These are phyloP conservation scores for Boletus insuetus DNA, from an alignment of 768 basidiomycete species.

Conservation along the genomic window DNA sequence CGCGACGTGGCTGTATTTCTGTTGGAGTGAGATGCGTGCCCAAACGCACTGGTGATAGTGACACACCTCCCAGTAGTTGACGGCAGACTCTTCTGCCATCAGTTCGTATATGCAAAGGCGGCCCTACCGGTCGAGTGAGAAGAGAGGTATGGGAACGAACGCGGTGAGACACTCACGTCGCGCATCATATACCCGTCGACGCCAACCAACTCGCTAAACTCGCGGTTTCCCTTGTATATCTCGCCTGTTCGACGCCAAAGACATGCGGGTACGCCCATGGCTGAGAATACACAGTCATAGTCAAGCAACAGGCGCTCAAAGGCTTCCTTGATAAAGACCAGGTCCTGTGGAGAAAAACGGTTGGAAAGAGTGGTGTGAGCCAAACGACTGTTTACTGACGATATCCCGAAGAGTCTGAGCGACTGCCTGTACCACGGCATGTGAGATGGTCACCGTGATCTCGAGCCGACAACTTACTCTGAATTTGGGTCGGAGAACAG, in stretches of 20 bases:
- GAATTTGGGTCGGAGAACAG: conserved; percentile 84
- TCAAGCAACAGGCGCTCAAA: conserved; percentile 94
- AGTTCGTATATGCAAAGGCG: conserved; percentile 95
- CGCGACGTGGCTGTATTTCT: conserved; percentile 95
- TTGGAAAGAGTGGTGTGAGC: neutral
- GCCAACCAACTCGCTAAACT: conserved; percentile 89
- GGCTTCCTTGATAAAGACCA: conserved; percentile 96
- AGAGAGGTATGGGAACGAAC: neutral
- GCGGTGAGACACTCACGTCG: conserved; percentile 51
- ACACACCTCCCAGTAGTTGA: conserved; percentile 94
- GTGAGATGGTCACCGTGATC: neutral
- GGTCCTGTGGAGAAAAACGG: conserved; percentile 50
- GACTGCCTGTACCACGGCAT: conserved; percentile 48
- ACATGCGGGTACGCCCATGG: conserved; percentile 96
- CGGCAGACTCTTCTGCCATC: conserved; percentile 96
- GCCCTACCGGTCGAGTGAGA: conserved; percentile 45
- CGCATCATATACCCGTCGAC: conserved; percentile 85
- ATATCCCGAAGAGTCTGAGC: conserved; percentile 84
- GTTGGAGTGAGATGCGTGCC: neutral
- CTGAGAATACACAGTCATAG: conserved; percentile 91
- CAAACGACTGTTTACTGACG: conserved; percentile 36
- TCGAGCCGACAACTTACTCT: conserved; percentile 45
- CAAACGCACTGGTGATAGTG: neutral
- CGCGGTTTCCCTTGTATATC: conserved; percentile 97
- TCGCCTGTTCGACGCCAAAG: conserved; percentile 96